Evolutionary conservation across 352 stramenopile species (phyloP).

Genomic region (Globisporangium nodosum): DNA sequence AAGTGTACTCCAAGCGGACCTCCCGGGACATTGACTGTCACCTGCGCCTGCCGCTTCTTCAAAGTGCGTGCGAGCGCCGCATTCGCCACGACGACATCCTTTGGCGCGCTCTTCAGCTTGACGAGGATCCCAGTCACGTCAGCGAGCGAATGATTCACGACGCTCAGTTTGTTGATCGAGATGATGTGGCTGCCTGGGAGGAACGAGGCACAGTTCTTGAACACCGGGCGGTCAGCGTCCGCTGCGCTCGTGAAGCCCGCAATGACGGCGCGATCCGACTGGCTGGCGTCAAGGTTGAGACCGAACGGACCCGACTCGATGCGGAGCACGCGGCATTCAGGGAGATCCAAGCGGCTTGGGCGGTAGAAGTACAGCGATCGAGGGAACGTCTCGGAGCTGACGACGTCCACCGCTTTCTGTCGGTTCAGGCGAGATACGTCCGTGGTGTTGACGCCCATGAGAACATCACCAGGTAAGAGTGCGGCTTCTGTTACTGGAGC

Average conservation of each 20-base stretch:
- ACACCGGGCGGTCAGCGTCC: slow-evolving; percentile 32
- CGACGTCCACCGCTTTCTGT: slow-evolving; percentile 19
- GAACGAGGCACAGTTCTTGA: slow-evolving; percentile 27
- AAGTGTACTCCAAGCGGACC: slow-evolving; percentile 49
- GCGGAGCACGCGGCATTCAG: slow-evolving; percentile 37
- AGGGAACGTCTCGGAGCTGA: slow-evolving; percentile 25
- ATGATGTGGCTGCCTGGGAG: slow-evolving; percentile 50
- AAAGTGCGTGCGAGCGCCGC: slow-evolving; percentile 21
- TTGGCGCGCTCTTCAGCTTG: slow-evolving; percentile 33
- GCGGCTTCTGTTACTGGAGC: slow-evolving; percentile 6
- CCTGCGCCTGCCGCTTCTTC: slow-evolving; percentile 6
- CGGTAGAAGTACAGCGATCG: slow-evolving; percentile 35
- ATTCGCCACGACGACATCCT: slow-evolving; percentile 45
- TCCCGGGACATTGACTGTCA: slow-evolving; percentile 21
- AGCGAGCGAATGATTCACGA: slow-evolving; percentile 37
- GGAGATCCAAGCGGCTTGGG: slow-evolving; percentile 4
- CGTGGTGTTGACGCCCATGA: slow-evolving; percentile 38
- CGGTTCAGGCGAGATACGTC: slow-evolving; percentile 35
- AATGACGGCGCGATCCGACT: slow-evolving; percentile 26
- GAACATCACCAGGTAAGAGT: slow-evolving; percentile 26
- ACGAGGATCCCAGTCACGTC: slow-evolving; percentile 33
- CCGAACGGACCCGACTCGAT: slow-evolving; percentile 41
- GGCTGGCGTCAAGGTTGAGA: slow-evolving; percentile 36
- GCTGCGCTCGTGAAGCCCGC: slow-evolving; percentile 33
- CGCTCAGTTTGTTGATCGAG: slow-evolving; percentile 57